phyloP scores from a whole-genome alignment of 2,329 filamentous ascomycete genomes.

The Cyphellophora attinorum region DNA sequence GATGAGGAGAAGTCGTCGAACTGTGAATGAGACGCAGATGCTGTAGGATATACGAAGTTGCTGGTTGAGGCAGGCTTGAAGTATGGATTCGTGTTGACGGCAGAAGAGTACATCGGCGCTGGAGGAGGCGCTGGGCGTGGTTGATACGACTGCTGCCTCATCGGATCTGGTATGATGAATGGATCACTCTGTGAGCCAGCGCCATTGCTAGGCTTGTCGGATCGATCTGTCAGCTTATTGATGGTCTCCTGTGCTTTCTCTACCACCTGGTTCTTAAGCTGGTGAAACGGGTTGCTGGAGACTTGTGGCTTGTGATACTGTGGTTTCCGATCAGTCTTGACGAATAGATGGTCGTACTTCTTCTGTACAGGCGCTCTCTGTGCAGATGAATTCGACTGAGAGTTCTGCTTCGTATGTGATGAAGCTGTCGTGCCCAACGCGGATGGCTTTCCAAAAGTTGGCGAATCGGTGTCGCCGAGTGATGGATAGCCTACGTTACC shows the following conservation, averaged over 20 bases:
- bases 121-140: slow-evolving; percentile 43
- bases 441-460: slow-evolving; percentile 51
- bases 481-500: slow-evolving; percentile 24
- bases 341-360: slow-evolving; percentile 16
- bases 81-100: slow-evolving; percentile 23
- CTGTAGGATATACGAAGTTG: slow-evolving; percentile 42
- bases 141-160: slow-evolving; percentile 34
- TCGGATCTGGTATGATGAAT: slow-evolving; percentile 35
- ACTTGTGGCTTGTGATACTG: slow-evolving; percentile 13
- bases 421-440: slow-evolving; percentile 34
- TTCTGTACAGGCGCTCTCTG: slow-evolving; percentile 31
- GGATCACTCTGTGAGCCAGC: neutral
- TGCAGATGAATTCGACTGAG: slow-evolving; percentile 43
- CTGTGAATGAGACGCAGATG: slow-evolving; percentile 12
- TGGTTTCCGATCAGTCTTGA: slow-evolving; percentile 12
- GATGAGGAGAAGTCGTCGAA: slow-evolving; percentile 40
- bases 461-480: slow-evolving; percentile 23
- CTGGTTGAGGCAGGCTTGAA: slow-evolving; percentile 23
- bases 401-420: slow-evolving; percentile 32
- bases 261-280: slow-evolving; percentile 4
- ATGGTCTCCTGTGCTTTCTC: slow-evolving; percentile 2
- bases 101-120: slow-evolving; percentile 39
- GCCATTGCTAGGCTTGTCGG: too few species aligned
- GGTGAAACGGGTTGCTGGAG: slow-evolving; percentile 11
- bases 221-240: too few species aligned